phyloP scores from a whole-genome alignment of 495 filamentous ascomycete genomes.

The Penicillium coffeae region DNA sequence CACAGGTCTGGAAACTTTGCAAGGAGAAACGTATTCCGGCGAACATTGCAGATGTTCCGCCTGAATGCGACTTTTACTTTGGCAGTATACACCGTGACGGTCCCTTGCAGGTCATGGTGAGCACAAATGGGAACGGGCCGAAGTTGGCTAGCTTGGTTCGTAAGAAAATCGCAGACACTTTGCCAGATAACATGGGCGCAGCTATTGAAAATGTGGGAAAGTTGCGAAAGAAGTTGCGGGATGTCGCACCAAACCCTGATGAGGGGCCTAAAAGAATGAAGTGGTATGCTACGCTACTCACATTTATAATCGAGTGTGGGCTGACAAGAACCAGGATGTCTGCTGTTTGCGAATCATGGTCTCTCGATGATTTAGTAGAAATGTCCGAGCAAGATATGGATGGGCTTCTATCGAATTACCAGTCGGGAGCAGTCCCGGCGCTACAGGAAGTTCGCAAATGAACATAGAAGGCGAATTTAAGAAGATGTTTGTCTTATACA shows the following conservation, averaged over 20 bases:
- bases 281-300: conserved; percentile 54
- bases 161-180: conserved; percentile 68
- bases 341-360: conserved; percentile 82
- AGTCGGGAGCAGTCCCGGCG: conserved; percentile 40
- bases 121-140: conserved; percentile 94
- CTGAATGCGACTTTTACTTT: conserved; percentile 98
- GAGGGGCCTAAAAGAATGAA: conserved; percentile 89
- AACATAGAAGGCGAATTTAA: conserved; percentile 2
- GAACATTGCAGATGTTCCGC: conserved; percentile 95
- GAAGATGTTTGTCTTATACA: conserved; percentile 21
- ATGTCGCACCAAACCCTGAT: conserved; percentile 63
- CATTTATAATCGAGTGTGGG: neutral
- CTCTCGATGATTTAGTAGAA: conserved; percentile 76
- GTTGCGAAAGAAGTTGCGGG: conserved; percentile 73
- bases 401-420: conserved; percentile 65
- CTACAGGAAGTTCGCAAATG: conserved; percentile 34
- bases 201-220: conserved; percentile 80
- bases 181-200: conserved; percentile 73
- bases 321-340: conserved; percentile 62
- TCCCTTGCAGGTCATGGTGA: conserved; percentile 95
- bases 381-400: conserved; percentile 87
- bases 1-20: conserved; percentile 86
- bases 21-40: conserved; percentile 78
- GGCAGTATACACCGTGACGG: conserved; percentile 93
- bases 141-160: conserved; percentile 84